Evolutionary conservation across 345 rosid genomes (phyloP), one percentile per base, ranked within the genome.

Genomic region (Rhodomyrtus tomentosa): DNA sequence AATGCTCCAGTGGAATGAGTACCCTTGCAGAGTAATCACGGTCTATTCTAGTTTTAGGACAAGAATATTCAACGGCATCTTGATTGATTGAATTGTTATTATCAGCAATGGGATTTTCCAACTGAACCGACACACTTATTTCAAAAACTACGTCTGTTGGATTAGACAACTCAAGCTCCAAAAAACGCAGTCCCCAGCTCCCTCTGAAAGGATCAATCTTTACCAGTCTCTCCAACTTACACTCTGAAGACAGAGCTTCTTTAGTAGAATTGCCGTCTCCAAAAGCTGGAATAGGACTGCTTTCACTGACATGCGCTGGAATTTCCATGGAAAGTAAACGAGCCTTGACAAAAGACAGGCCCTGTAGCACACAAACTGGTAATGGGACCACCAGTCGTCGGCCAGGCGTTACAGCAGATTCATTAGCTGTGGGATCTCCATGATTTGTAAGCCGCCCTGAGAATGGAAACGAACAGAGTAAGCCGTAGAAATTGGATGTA

Each of bases 281-380:
- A 82, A 62, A 55, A 58, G 87, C 87, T 56, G 89, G 86, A 53
- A 85, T 89, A 73, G 92, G 90, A 92, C 89, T 92, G 86, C 88
- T 91, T 88, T 90, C 94, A 80, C 95, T 93, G 79, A 98, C 93
- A 85, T 93, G 95, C 3, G 99, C 98, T 83, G 98, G 99, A 86
- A 96, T 98, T 89, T 98, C 98, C 99, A 96, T 98, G 55, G 99
- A 96, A 86, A 98, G 99, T 88, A 98, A 88, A 82, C 98, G 95
- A 81, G 95, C 99, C 89, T 92, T 95, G 49, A 98, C 98, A 89
- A 98, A 93, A 83, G 98, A 96, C 84, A 98, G 89, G 88, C 99
- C 99, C 90, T 90, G 99, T 87, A 94, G 82, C 87, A 98, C 98
- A 85, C 97, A 94, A 45, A 98, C 88, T 80, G 95, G 98, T 87